Percentiles rank a stretch among this genome's conserved stretches.
phyloP scores from a whole-genome alignment of 306 rosid species.

The Corylus americana region DNA sequence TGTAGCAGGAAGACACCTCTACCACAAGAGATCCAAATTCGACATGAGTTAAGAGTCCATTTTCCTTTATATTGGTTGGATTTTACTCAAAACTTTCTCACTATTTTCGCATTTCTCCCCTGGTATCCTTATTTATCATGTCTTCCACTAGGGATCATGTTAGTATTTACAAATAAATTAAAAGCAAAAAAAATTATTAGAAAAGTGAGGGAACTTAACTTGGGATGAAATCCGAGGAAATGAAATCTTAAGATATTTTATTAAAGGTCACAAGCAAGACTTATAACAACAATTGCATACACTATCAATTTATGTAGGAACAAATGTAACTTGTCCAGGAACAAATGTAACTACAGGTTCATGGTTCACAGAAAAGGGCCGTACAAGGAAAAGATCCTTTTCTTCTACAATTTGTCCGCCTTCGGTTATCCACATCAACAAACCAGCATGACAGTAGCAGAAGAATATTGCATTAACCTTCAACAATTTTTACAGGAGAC shows the following conservation, averaged over 20 bases:
- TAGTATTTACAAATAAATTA: background rate
- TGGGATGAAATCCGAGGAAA: background rate
- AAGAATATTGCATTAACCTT: constrained; percentile 52
- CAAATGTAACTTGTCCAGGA: constrained; percentile 1
- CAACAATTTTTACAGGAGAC: constrained; percentile 78
- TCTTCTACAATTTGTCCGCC: background rate
- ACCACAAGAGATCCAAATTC: too few species aligned
- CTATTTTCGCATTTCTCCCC: background rate
- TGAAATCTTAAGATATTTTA: background rate
- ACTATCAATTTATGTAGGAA: background rate
- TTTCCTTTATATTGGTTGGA: background rate
- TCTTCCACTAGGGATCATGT: background rate
- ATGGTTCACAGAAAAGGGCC: constrained; percentile 11
- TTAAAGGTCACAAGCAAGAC: background rate
- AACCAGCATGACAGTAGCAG: constrained; percentile 3
- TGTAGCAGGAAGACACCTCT: too few species aligned
- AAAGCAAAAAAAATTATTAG: background rate
- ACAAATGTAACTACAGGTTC: constrained; percentile 10
- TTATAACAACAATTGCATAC: background rate
- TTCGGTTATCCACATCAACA: background rate
- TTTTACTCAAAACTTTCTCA: background rate
- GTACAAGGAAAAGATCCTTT: constrained; percentile 15
- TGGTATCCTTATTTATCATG: constrained; percentile 1
- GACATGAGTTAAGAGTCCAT: background rate
- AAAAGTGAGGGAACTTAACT: background rate